Conservation (phyloP, 2,329 filamentous ascomycete genomes). For the Pyricularia pennisetigena region DNA sequence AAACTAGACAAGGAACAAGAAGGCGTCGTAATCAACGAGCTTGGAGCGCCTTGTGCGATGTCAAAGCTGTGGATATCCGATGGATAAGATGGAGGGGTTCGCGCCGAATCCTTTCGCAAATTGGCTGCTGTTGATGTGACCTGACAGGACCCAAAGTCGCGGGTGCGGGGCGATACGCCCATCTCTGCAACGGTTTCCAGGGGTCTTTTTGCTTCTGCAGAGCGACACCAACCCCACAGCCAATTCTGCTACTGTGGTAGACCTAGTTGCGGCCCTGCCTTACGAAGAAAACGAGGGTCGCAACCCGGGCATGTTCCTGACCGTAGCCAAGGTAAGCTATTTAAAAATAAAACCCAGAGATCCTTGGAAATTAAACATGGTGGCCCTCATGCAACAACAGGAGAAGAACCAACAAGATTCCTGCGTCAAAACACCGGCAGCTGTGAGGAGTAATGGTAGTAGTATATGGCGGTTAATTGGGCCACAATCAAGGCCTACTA, state of each 20-base stretch:
- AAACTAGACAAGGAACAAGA: background rate
- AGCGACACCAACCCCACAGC: background rate
- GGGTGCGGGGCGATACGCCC: background rate
- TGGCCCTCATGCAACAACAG: too few relatives aligned
- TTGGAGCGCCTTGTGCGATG: background rate
- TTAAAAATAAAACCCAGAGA: background rate
- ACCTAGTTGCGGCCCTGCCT: background rate
- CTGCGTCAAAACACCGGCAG: too few relatives aligned
- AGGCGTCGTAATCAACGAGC: background rate
- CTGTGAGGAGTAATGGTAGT: background rate
- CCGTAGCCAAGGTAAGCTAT: background rate
- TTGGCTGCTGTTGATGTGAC: background rate
- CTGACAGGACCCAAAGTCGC: background rate
- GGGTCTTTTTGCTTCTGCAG: background rate
- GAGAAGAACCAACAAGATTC: too few relatives aligned
- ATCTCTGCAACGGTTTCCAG: background rate
- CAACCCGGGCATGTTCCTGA: background rate
- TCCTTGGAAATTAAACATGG: too few relatives aligned
- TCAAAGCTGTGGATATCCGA: slow-evolving; percentile 3
- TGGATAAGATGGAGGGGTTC: slow-evolving; percentile 6
- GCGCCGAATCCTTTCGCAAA: background rate
- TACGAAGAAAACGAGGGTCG: background rate
- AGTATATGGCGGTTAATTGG: background rate
- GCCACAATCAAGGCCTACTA: background rate
- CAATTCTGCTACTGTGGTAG: background rate